Base-by-base conservation (phyloP, 2,329 filamentous ascomycete species). In the Beauveria rudraprayagi region DNA sequence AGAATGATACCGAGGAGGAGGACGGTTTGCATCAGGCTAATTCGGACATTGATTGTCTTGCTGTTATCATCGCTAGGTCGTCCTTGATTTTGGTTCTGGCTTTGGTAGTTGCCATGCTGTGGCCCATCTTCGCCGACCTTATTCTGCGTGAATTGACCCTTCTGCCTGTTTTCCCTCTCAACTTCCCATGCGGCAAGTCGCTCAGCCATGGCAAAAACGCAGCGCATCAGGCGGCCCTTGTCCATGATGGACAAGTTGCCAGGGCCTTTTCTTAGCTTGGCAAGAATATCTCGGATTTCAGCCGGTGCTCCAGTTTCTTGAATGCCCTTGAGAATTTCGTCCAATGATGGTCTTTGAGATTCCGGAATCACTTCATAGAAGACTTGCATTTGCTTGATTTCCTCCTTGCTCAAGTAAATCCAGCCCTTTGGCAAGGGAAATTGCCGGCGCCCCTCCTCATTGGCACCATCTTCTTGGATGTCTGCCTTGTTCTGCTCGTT, bases 261-360 rank as follows among this genome's bases (percentile, higher is more conserved):
- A 19, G 84, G 83, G 11, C 80, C 71, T 71, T 75, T 68, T 77
- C 77, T 70, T 66, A 88, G 80, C 65, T 82, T 81, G 43, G 73
- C 69, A 47, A 84, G 72, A 62, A 85, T 68, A 44, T 87, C 81
- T 60, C 83, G 81, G 19, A 91, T 75, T 69, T 91, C 90, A 24
- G 75, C 68, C 1, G 91, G 90, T 17, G 91, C 83, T 10, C 91
- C 91, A 47, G 86, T 80, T 63, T 80, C 79, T 74, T 86, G 84
- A 63, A 93, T 80, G 30, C 81, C 77, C 63, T 82, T 76, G n/a
- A 89, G 74, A 9, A 86, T 78, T 53, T 83, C 78, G 62, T 85
- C 79, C 62, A 92, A 72, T 24, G 80, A 76, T 56, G 83, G 74
- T 44, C 78, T 78, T 73, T 90, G 85, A n/a, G 80, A 78, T 60